Percentiles rank a stretch among this genome's conserved stretches.
Evolutionary conservation across 139 green algal genomes (phyloP).

Genomic region (Haematococcus sp.): DNA sequence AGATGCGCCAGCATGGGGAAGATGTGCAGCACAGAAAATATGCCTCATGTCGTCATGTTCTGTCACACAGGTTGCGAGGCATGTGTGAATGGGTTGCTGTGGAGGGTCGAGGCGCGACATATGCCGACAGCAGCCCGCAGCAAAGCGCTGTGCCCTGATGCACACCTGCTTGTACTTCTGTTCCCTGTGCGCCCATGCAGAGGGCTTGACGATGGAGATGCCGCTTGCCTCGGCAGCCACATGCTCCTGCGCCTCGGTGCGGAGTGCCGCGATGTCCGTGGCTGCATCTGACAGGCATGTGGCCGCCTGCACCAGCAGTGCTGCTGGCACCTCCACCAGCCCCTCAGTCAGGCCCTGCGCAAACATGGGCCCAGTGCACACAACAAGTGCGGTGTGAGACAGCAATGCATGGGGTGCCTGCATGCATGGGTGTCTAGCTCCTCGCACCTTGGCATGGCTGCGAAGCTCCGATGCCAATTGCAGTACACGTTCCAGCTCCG

Average conservation of each 20-base stretch:
- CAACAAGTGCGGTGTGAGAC: no score
- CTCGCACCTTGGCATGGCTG: not conserved
- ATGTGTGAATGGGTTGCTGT: no score
- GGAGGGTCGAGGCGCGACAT: no score
- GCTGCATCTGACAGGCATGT: not conserved
- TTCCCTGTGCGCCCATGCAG: slow-evolving; percentile 4
- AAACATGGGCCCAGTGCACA: no score
- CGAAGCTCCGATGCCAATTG: not conserved
- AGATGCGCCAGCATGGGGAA: no score
- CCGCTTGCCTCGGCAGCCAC: not conserved
- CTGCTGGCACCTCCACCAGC: not conserved
- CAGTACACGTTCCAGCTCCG: not conserved
- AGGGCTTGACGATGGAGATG: not conserved
- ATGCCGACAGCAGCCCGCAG: no score
- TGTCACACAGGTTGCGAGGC: no score
- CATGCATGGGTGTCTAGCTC: not conserved
- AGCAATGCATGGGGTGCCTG: no score
- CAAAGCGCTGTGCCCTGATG: not conserved
- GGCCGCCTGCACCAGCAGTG: not conserved
- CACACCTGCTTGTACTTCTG: slow-evolving; percentile 6
- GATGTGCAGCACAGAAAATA: no score
- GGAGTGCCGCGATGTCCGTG: not conserved
- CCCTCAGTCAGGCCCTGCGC: not conserved
- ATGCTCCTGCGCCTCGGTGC: not conserved
- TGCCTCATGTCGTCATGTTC: no score